These are phyloP conservation scores for Lonicera japonica DNA, from an alignment of 129 eudicot species.

Conservation along the genomic window DNA sequence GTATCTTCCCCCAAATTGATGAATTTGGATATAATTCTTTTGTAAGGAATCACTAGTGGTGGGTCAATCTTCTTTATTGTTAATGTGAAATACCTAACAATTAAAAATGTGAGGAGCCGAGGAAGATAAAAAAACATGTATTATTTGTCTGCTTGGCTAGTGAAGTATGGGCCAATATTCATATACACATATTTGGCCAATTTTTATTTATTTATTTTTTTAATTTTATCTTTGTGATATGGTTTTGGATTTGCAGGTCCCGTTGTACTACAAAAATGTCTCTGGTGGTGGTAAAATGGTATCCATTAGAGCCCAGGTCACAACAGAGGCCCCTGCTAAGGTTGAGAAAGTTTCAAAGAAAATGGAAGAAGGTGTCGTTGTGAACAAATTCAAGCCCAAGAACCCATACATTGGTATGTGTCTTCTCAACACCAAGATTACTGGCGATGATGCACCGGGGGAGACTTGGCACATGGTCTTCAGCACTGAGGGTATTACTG, in stretches of 20 bases:
- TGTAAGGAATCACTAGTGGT: too few species aligned
- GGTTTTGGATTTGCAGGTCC: slow-evolving; percentile 39
- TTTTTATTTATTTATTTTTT: too few species aligned
- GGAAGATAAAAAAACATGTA: too few species aligned
- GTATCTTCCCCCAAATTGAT: too few species aligned
- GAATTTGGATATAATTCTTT: too few species aligned
- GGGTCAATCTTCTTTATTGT: too few species aligned
- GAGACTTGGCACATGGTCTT: slow-evolving; percentile 99
- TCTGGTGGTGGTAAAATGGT: slow-evolving; percentile 37
- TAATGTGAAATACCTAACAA: too few species aligned
- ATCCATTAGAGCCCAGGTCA: slow-evolving; percentile 73
- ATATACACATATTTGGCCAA: too few species aligned
- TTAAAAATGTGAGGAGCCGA: too few species aligned
- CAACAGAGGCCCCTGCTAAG: slow-evolving; percentile 81
- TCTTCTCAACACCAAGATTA: slow-evolving; percentile 96
- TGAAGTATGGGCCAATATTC: too few species aligned
- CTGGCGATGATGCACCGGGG: slow-evolving; percentile 99
- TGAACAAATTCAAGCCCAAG: slow-evolving; percentile 73
- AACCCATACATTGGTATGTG: slow-evolving; percentile 72
- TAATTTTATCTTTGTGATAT: background rate
- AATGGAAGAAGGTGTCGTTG: slow-evolving; percentile 76
- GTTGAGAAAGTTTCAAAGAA: slow-evolving; percentile 86
- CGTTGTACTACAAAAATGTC: slow-evolving; percentile 57
- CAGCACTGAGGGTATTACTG: slow-evolving; percentile 67
- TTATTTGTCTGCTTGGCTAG: too few species aligned